A percentile compares a stretch with the other conserved stretches of the same genome.
Evolutionary conservation across 2,329 filamentous ascomycete species (phyloP).

Genomic region (Penicillium psychrosexuale): DNA sequence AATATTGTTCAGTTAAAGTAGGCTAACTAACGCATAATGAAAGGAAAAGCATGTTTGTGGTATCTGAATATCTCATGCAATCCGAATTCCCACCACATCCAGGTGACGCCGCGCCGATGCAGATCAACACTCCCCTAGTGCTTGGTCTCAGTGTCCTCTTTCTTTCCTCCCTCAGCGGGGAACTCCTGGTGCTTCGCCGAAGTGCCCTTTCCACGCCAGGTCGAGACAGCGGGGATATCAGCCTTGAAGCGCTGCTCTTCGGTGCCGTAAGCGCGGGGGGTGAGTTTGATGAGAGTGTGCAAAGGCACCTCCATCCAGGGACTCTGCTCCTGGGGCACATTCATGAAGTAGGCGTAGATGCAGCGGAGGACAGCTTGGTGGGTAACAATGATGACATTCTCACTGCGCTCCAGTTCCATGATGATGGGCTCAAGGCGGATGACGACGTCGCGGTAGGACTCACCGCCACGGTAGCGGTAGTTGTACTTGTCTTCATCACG

Average conservation of each 20-base stretch:
- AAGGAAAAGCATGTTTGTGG: constrained; percentile 12
- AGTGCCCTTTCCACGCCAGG: constrained; percentile 90
- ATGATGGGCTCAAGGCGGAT: constrained; percentile 98
- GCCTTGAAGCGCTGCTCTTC: constrained; percentile 84
- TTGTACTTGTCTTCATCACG: constrained; percentile 99
- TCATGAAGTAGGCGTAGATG: constrained; percentile 99
- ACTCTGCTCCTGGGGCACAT: constrained; percentile 84
- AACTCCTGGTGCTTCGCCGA: constrained; percentile 76
- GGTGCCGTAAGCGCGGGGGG: constrained; percentile 89
- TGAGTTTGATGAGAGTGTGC: constrained; percentile 94
- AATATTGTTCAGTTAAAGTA: not conserved
- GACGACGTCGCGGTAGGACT: constrained; percentile 94
- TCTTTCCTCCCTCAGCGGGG: constrained; percentile 23
- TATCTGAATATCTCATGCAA: constrained; percentile 14
- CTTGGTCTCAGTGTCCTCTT: constrained; percentile 8
- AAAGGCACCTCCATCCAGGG: constrained; percentile 99
- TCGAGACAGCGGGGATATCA: constrained; percentile 92
- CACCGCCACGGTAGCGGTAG: constrained; percentile 94
- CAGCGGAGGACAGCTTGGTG: constrained; percentile 95
- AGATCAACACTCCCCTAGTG: constrained; percentile 4
- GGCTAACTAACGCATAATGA: not conserved
- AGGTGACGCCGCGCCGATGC: constrained; percentile 15
- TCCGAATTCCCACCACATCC: constrained; percentile 10
- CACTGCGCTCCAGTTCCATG: constrained; percentile 94
- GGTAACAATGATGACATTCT: constrained; percentile 96